Percentiles rank a stretch among this genome's conserved stretches.
These are phyloP conservation scores for Ochetophila trinervis DNA, from an alignment of 306 rosid species.

Conservation along the genomic window DNA sequence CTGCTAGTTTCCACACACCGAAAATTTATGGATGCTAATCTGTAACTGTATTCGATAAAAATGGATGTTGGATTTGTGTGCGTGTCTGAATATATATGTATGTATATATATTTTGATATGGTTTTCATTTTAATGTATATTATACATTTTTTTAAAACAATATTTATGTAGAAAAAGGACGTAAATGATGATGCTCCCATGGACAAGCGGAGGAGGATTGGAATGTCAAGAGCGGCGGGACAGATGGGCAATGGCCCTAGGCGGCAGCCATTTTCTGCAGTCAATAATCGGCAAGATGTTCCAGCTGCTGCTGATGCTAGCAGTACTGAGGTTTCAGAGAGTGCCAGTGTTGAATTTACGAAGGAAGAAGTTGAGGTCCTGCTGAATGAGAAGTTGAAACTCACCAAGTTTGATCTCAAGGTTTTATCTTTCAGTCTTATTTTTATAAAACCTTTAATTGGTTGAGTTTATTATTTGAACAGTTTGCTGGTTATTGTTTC, in stretches of 20 bases:
- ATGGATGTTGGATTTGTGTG: too few relatives aligned
- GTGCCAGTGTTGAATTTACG: conserved; percentile 48
- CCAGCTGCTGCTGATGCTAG: conserved; percentile 29
- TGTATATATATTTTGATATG: neutral
- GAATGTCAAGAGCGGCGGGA: conserved; percentile 41
- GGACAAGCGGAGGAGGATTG: conserved; percentile 66
- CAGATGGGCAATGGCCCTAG: conserved; percentile 41
- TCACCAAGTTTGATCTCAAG: conserved; percentile 62
- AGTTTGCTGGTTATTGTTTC: neutral
- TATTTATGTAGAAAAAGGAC: conserved; percentile 47
- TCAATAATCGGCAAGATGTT: conserved; percentile 44
- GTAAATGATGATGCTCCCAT: conserved; percentile 43
- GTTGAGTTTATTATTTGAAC: neutral
- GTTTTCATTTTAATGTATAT: neutral
- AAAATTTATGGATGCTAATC: too few relatives aligned
- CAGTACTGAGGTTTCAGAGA: conserved; percentile 38
- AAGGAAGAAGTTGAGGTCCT: conserved; percentile 64
- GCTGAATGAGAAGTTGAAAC: conserved; percentile 62
- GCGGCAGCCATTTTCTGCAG: conserved; percentile 43
- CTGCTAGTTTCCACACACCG: too few relatives aligned
- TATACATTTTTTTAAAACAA: neutral
- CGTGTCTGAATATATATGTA: too few relatives aligned
- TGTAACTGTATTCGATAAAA: too few relatives aligned
- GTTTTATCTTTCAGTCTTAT: conserved; percentile 22
- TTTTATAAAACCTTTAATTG: neutral